phyloP scores from a whole-genome alignment of 2,329 filamentous ascomycete genomes.

The Torrubiellomyces zombiae region DNA sequence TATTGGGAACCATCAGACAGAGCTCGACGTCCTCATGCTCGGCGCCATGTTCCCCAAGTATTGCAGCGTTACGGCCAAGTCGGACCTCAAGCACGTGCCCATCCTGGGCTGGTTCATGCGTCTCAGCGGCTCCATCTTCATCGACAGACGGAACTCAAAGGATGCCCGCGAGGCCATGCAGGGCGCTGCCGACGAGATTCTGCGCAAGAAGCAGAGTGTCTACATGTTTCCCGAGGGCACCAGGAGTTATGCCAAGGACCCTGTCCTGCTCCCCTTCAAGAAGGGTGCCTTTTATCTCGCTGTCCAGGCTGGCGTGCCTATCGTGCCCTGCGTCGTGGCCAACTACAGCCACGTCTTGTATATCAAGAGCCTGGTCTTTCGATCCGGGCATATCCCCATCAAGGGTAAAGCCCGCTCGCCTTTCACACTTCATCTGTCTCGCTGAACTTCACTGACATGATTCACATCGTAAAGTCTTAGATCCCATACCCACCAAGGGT shows the following conservation, averaged over 20 bases:
- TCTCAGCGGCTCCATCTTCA: slow-evolving; percentile 80
- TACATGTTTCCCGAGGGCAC: slow-evolving; percentile 90
- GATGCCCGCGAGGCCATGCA: slow-evolving; percentile 76
- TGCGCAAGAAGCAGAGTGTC: slow-evolving; percentile 52
- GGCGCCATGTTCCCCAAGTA: slow-evolving; percentile 79
- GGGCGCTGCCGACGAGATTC: slow-evolving; percentile 68
- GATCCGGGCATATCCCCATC: slow-evolving; percentile 52
- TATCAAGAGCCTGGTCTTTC: slow-evolving; percentile 47
- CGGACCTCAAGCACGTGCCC: slow-evolving; percentile 59
- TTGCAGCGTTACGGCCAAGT: slow-evolving; percentile 88
- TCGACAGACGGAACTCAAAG: slow-evolving; percentile 73
- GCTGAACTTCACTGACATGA: not conserved
- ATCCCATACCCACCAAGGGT: slow-evolving; percentile 61
- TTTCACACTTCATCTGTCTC: too few relatives aligned
- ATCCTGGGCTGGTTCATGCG: slow-evolving; percentile 92
- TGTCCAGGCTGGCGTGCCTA: slow-evolving; percentile 81
- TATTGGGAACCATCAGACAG: slow-evolving; percentile 88
- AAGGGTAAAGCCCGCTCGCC: slow-evolving; percentile 38
- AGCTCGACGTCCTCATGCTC: slow-evolving; percentile 86
- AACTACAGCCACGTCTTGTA: slow-evolving; percentile 64
- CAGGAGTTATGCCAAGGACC: slow-evolving; percentile 69
- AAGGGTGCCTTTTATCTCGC: slow-evolving; percentile 97
- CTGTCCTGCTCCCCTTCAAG: slow-evolving; percentile 84
- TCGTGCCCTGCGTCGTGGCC: slow-evolving; percentile 70
- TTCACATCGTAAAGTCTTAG: slow-evolving; percentile 47